Percentiles rank a stretch among this genome's conserved stretches.
Conservation (phyloP, 2,329 filamentous ascomycete genomes). For the Penicillium sp. region DNA sequence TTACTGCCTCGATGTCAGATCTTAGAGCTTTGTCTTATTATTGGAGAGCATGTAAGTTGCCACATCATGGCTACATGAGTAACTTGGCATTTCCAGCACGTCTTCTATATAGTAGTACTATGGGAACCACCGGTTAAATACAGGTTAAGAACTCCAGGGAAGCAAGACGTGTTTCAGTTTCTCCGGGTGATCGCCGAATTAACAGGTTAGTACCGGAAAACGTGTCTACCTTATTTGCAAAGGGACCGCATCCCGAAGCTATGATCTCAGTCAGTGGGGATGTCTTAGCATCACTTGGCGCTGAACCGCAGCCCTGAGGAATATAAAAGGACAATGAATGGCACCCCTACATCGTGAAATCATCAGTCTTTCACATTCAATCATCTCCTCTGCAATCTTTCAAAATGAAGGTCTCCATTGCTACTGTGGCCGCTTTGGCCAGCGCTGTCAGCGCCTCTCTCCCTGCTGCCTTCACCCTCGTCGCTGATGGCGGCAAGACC, state of each 20-base stretch:
- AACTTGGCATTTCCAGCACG: no score
- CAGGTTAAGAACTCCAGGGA: background rate
- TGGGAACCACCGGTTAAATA: background rate
- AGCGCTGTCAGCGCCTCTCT: slow-evolving; percentile 25
- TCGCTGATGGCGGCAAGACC: slow-evolving; percentile 28
- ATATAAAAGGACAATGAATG: background rate
- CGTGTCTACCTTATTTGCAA: background rate
- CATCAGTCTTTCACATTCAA: background rate
- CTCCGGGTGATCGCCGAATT: slow-evolving; percentile 8
- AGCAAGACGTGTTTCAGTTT: slow-evolving; percentile 20
- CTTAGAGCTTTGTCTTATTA: background rate
- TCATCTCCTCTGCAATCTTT: background rate
- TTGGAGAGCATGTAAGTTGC: no score
- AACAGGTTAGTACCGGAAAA: background rate
- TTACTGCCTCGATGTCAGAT: background rate
- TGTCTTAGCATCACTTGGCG: slow-evolving; percentile 1
- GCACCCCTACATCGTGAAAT: background rate
- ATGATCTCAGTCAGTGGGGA: background rate
- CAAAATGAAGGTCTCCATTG: slow-evolving; percentile 31
- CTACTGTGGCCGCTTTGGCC: slow-evolving; percentile 22
- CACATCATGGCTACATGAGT: no score
- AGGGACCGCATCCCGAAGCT: slow-evolving; percentile 1
- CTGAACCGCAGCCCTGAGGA: background rate
- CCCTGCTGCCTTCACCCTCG: slow-evolving; percentile 28
- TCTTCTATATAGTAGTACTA: background rate